Base-by-base conservation (phyloP, 2,329 filamentous ascomycete species). In the Ophiosphaerella narmari region DNA sequence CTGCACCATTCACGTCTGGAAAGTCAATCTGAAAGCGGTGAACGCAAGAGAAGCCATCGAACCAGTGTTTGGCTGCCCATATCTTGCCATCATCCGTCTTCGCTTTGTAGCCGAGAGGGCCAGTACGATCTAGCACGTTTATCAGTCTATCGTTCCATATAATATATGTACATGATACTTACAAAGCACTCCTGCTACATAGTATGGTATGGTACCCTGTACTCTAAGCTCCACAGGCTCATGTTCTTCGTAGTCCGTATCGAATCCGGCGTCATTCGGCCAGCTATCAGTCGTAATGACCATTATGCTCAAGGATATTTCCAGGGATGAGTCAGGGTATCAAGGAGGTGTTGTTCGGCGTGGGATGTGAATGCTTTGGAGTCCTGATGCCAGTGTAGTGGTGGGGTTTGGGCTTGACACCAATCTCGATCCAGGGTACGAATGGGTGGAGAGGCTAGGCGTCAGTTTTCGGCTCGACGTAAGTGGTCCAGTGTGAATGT, bases 1-100 rank as follows among this genome's bases (percentile, higher is more conserved):
- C 24, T 50, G 62, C 45, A 13, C 63, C 65, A 14, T 73, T 49
- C 0, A 66, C 59, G 3, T 72, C 62, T 0, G 80, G 67, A 3
- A 84, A 62, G 34, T 69, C 65, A 29, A 93, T 87, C 49, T 90
- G 80, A 66, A 93, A 93, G 24, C 83, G 84, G 73, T 93, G 88
- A 1, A 84, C 78, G 47, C 89, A 83, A 3, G 84, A 82, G 50
- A 91, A 85, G 5, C 88, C 88, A 66, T 94, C 90, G 59, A 94
- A 94, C 90, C 90, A 94, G 69, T 94, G 89, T 1, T 80, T 82
- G 11, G 86, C 78, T 29, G 79, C 76, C 62, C 86, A 86, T 0
- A 78, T 82, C 12, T 73, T 74, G n/a, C 85, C 84, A 3, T 78
- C 77, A 2, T 82, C 72, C 0, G 83, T 85, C n/a, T 85, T 77